These are phyloP conservation scores for Phanerochaete carnosa DNA, from an alignment of 768 basidiomycete genomes.

Conservation along the genomic window DNA sequence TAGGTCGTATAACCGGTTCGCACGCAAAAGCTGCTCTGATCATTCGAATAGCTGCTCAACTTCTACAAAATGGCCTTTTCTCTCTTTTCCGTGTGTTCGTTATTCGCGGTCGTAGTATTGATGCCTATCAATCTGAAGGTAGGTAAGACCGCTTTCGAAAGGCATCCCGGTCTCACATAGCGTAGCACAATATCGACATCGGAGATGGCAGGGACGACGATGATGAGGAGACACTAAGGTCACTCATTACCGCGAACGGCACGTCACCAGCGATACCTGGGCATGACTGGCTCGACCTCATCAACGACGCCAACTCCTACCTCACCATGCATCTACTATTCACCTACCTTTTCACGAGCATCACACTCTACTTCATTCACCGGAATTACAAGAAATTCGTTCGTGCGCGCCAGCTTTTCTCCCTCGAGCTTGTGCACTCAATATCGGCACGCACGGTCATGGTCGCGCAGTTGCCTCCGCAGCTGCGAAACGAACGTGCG, in stretches of 20 bases:
- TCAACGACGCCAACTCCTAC: slow-evolving; percentile 87
- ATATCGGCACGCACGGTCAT: slow-evolving; percentile 93
- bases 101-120: slow-evolving; percentile 78
- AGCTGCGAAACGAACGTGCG: slow-evolving; percentile 79
- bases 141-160: slow-evolving; percentile 21
- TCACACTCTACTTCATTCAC: slow-evolving; percentile 84
- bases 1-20: slow-evolving; percentile 36
- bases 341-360: slow-evolving; percentile 89
- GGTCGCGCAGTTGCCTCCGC: slow-evolving; percentile 78
- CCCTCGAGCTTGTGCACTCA: slow-evolving; percentile 91
- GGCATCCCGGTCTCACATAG: neutral
- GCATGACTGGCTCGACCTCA: slow-evolving; percentile 79
- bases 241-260: slow-evolving; percentile 35
- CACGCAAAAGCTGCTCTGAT: neutral
- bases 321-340: slow-evolving; percentile 87
- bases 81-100: slow-evolving; percentile 82
- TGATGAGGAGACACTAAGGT: slow-evolving; percentile 31
- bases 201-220: slow-evolving; percentile 47
- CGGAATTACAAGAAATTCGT: slow-evolving; percentile 88
- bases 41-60: slow-evolving; percentile 67
- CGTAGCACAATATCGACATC: slow-evolving; percentile 68
- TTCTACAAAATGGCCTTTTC: slow-evolving; percentile 96
- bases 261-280: slow-evolving; percentile 6
- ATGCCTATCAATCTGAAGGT: slow-evolving; percentile 97
- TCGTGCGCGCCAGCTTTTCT: slow-evolving; percentile 88